phyloP scores from a whole-genome alignment of 441 rosid genomes.

The Adansonia gregorii region DNA sequence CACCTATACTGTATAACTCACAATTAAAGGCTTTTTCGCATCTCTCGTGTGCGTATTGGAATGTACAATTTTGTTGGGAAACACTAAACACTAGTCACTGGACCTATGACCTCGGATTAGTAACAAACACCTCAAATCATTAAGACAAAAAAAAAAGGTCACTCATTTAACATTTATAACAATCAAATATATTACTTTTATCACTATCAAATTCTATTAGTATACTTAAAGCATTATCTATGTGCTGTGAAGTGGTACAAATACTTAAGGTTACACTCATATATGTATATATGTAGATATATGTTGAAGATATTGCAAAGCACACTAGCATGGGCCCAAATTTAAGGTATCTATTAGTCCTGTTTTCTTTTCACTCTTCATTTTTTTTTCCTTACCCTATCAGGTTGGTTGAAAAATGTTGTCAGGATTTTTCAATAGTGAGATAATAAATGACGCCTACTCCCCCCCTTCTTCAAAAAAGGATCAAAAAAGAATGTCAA shows the following conservation, averaged over 20 bases:
- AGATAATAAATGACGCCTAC: neutral
- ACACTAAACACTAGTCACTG: neutral
- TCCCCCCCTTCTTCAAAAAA: neutral
- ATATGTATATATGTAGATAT: neutral
- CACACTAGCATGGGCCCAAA: neutral
- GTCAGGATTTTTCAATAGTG: neutral
- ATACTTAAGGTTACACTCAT: neutral
- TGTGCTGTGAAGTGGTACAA: neutral
- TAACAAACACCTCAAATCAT: slow-evolving; percentile 11
- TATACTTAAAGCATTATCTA: neutral
- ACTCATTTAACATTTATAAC: slow-evolving; percentile 1
- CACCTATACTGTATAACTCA: neutral
- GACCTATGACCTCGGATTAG: neutral
- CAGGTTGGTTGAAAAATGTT: neutral
- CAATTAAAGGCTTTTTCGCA: neutral
- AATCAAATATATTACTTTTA: neutral
- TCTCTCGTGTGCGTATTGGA: neutral
- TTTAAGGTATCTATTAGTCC: neutral
- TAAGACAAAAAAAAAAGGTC: neutral
- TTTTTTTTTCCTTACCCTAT: neutral
- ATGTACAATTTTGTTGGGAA: neutral
- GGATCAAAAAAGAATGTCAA: neutral
- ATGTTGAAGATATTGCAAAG: neutral
- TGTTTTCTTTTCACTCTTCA: neutral
- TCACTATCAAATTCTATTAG: neutral